Conservation (phyloP, 495 filamentous ascomycete species). For the Evernia prunastri region DNA sequence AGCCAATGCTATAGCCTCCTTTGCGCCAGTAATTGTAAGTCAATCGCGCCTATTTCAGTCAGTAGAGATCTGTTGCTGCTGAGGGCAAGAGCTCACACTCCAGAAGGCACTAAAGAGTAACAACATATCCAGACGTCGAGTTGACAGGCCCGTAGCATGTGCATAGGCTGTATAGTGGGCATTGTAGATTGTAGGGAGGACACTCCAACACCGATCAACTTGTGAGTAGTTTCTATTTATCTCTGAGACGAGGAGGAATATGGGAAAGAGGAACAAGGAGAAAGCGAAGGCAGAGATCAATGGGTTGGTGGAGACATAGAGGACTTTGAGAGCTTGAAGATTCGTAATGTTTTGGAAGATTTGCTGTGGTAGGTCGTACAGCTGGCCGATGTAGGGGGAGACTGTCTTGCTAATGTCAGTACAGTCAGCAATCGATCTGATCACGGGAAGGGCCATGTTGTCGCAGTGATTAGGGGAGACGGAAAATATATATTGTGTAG, state of each 20-base stretch:
- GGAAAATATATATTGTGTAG: background rate
- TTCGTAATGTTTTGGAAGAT: conserved; percentile 52
- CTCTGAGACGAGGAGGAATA: conserved; percentile 71
- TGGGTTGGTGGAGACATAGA: conserved; percentile 88
- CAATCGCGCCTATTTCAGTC: conserved; percentile 53
- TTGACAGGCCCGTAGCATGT: conserved; percentile 64
- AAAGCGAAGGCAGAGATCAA: conserved; percentile 69
- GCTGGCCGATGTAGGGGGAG: conserved; percentile 67
- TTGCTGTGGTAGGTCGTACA: conserved; percentile 61
- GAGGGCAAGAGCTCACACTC: conserved; percentile 55
- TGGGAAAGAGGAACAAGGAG: conserved; percentile 55
- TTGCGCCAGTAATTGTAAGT: conserved; percentile 98
- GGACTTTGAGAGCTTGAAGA: conserved; percentile 47
- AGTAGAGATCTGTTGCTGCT: conserved; percentile 3
- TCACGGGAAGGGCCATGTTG: conserved; percentile 55
- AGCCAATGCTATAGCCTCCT: conserved; percentile 80
- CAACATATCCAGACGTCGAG: conserved; percentile 65
- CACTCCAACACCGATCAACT: conserved; percentile 85
- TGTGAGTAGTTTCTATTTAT: conserved; percentile 90
- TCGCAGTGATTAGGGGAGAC: background rate
- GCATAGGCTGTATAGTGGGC: conserved; percentile 82
- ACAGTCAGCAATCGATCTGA: conserved; percentile 63
- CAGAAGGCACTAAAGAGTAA: conserved; percentile 65
- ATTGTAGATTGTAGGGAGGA: conserved; percentile 82
- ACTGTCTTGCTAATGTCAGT: conserved; percentile 67